Conservation (phyloP, 345 rosid genomes). For the Rhodamnia argentea region DNA sequence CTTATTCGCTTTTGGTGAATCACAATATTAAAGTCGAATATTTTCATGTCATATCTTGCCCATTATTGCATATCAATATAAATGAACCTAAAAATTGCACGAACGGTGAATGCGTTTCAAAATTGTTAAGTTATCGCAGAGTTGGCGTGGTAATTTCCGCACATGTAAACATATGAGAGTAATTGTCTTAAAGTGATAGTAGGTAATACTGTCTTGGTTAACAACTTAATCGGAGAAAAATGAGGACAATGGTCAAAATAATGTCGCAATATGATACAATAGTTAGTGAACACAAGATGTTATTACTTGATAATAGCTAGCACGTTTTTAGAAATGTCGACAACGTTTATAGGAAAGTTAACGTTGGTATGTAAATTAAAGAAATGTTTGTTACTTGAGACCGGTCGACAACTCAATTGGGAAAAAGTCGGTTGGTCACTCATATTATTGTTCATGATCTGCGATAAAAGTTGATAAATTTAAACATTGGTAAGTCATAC, state of each 20-base stretch:
- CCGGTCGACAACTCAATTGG: not conserved
- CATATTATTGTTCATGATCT: not conserved
- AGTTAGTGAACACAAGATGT: not conserved
- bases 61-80: too few species aligned
- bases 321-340: not conserved
- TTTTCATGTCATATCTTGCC: too few species aligned
- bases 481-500: not conserved
- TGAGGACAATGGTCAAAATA: not conserved
- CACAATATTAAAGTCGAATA: too few species aligned
- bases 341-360: not conserved
- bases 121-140: not conserved
- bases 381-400: not conserved
- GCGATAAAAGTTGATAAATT: not conserved
- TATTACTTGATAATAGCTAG: not conserved
- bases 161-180: not conserved
- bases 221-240: not conserved
- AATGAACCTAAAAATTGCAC: too few species aligned
- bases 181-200: not conserved
- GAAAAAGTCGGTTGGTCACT: not conserved
- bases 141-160: not conserved
- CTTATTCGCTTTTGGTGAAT: too few species aligned
- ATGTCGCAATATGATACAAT: not conserved
- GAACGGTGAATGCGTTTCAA: too few species aligned
- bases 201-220: not conserved
- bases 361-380: not conserved